A percentile compares a stretch with the other conserved stretches of the same genome.
Conservation (phyloP, 768 basidiomycete genomes). For the Xerocomellus dryophilus region DNA sequence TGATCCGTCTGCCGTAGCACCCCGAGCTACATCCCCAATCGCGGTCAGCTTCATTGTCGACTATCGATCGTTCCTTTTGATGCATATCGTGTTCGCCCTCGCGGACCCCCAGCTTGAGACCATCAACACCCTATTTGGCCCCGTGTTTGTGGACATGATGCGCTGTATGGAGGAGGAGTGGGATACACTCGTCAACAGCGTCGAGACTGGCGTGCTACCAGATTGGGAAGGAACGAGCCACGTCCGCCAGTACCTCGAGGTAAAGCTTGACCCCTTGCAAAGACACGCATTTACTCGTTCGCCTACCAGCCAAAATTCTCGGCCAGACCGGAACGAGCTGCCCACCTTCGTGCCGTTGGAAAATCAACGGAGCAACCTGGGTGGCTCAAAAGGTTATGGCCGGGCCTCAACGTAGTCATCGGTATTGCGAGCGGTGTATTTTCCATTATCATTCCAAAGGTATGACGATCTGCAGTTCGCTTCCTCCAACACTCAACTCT, state of each 20-base stretch:
- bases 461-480: background rate
- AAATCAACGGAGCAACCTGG: slow-evolving; percentile 8
- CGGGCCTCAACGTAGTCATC: slow-evolving; percentile 14
- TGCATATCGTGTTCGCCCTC: slow-evolving; percentile 24
- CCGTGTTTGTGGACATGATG: slow-evolving; percentile 22
- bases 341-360: slow-evolving; percentile 14
- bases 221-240: slow-evolving; percentile 17
- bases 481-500: background rate
- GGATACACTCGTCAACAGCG: slow-evolving; percentile 12
- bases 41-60: slow-evolving; percentile 20
- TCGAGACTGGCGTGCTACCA: slow-evolving; percentile 18
- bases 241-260: slow-evolving; percentile 19
- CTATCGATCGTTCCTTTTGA: slow-evolving; percentile 21
- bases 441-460: slow-evolving; percentile 14
- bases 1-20: slow-evolving; percentile 1
- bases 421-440: slow-evolving; percentile 19
- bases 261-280: background rate
- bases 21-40: slow-evolving; percentile 15
- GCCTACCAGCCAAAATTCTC: slow-evolving; percentile 12
- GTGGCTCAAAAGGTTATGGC: slow-evolving; percentile 19
- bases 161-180: slow-evolving; percentile 21
- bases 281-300: background rate
- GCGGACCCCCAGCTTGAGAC: slow-evolving; percentile 15
- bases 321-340: slow-evolving; percentile 13
- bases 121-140: slow-evolving; percentile 15